Percentiles rank a stretch among this genome's conserved stretches.
phyloP scores from a whole-genome alignment of 2,329 filamentous ascomycete genomes.

The Arthroderma sp. region DNA sequence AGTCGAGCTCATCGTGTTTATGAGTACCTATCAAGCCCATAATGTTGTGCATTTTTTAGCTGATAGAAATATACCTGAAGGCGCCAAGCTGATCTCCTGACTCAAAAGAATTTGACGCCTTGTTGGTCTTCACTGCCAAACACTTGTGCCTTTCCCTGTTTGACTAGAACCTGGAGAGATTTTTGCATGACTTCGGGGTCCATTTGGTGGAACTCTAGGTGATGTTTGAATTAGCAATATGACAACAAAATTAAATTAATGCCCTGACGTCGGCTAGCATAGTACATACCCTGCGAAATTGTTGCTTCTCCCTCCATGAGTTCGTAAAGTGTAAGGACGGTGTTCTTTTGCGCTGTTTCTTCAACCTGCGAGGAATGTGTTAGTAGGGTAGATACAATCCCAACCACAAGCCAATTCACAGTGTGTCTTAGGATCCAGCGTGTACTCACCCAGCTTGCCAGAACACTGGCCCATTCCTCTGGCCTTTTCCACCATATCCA shows the following conservation, averaged over 20 bases:
- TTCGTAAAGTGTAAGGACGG: constrained; percentile 86
- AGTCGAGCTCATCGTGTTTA: not conserved
- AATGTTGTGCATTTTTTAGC: not conserved
- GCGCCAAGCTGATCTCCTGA: not conserved
- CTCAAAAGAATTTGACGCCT: constrained; percentile 89
- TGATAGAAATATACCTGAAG: not conserved
- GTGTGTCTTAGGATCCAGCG: not conserved
- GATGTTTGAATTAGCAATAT: not conserved
- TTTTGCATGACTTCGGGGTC: constrained; percentile 69
- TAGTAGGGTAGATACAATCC: not conserved
- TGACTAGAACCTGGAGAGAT: constrained; percentile 69
- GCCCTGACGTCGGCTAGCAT: not conserved
- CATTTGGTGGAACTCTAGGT: constrained; percentile 74
- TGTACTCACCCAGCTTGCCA: constrained; percentile 55
- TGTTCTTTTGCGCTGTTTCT: constrained; percentile 74
- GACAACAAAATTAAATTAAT: constrained; percentile 1
- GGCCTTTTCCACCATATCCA: constrained; percentile 78
- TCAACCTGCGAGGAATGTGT: constrained; percentile 43
- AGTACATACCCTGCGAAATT: constrained; percentile 48
- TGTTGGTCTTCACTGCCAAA: constrained; percentile 80
- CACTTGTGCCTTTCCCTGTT: constrained; percentile 81
- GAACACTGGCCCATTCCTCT: constrained; percentile 74
- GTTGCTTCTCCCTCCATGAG: constrained; percentile 76
- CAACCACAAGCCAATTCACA: constrained; percentile 19
- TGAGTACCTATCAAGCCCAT: not conserved